A percentile compares a stretch with the other conserved stretches of the same genome.
These are phyloP conservation scores for Candida bentonensis DNA, from an alignment of 805 yeast genomes.

Conservation along the genomic window DNA sequence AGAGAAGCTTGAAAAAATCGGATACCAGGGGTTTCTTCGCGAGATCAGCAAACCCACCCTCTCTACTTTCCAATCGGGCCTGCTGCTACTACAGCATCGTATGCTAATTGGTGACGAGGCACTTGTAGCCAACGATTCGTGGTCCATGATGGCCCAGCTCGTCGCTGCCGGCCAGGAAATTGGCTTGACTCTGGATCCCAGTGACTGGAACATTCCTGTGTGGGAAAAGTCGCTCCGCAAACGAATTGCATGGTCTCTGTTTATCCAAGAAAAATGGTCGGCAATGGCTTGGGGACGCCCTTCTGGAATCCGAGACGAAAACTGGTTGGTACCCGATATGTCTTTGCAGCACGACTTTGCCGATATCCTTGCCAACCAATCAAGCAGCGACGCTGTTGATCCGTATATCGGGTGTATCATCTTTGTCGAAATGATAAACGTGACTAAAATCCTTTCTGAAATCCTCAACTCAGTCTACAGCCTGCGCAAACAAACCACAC, in stretches of 20 bases:
- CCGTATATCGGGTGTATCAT: slow-evolving; percentile 12
- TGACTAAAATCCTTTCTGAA: slow-evolving; percentile 13
- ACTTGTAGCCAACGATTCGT: slow-evolving; percentile 23
- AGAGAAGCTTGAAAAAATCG: slow-evolving; percentile 11
- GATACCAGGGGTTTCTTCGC: slow-evolving; percentile 9
- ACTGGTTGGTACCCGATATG: slow-evolving; percentile 64
- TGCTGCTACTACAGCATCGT: slow-evolving; percentile 30
- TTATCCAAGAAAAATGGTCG: slow-evolving; percentile 78
- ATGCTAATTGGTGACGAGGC: slow-evolving; percentile 7
- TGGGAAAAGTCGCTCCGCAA: slow-evolving; percentile 83
- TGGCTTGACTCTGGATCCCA: slow-evolving; percentile 74
- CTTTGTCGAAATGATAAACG: slow-evolving; percentile 12
- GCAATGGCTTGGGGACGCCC: slow-evolving; percentile 64
- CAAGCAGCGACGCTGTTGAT: slow-evolving; percentile 6
- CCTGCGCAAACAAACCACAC: slow-evolving; percentile 6
- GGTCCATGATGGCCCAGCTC: slow-evolving; percentile 50
- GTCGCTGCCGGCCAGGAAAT: slow-evolving; percentile 74
- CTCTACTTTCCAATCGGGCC: slow-evolving; percentile 22
- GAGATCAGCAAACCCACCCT: slow-evolving; percentile 11
- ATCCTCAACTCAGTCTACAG: slow-evolving; percentile 11
- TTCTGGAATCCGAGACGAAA: slow-evolving; percentile 54
- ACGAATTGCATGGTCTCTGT: slow-evolving; percentile 84
- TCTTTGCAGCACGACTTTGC: slow-evolving; percentile 7
- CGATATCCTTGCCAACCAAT: slow-evolving; percentile 5
- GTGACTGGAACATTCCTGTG: slow-evolving; percentile 71